Base-by-base conservation (phyloP, 257 asterid species). In the Linderniella brevidens region DNA sequence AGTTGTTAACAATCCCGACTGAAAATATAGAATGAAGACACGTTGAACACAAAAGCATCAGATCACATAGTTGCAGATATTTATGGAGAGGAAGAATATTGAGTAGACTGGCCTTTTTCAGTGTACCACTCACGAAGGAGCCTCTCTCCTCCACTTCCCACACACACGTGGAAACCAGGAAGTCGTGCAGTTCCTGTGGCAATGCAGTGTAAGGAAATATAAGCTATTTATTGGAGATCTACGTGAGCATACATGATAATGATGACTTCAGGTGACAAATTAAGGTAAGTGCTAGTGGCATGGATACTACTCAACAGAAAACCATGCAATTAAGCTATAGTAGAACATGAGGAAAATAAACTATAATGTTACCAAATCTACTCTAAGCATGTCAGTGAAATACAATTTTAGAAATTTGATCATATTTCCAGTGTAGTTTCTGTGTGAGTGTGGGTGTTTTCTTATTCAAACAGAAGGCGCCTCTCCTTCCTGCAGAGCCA, bases 131-230 rank as follows among this genome's bases (percentile, higher is more conserved):
- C 93, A 41, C 93, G 95, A 53, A 80, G 81, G 35, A 70, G 73
- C 69, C 86, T 68, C 77, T 84, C 95, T 63, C 95, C 95, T 29
- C 95, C 95, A 70, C 95, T 70, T 65, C 95, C 95, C 68, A 83
- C 95, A 46, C 93, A 79, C 8, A 66, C 74, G 59, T 83, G 93
- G 57, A 83, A 83, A 47, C 95, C 95, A 38, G 93, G 93, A 47
- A 83, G 82, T 56, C 95, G 74, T 19, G 95, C 93, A 46, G 90
- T 69, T 58, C 93, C 93, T 83, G 46, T 41, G 14, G 12, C 46
- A 50, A 54, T 58, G 29, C 40, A 52, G 7, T 10, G 17, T 41
- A 20, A 19, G 36, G 48, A 35, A 1, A 11, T 13, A 37, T 48
- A 35, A 11, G 18, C 20, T 17, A 13, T 35, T 52, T 54, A 35